phyloP scores from a whole-genome alignment of 2,329 filamentous ascomycete species.

The Pyricularia grisea region DNA sequence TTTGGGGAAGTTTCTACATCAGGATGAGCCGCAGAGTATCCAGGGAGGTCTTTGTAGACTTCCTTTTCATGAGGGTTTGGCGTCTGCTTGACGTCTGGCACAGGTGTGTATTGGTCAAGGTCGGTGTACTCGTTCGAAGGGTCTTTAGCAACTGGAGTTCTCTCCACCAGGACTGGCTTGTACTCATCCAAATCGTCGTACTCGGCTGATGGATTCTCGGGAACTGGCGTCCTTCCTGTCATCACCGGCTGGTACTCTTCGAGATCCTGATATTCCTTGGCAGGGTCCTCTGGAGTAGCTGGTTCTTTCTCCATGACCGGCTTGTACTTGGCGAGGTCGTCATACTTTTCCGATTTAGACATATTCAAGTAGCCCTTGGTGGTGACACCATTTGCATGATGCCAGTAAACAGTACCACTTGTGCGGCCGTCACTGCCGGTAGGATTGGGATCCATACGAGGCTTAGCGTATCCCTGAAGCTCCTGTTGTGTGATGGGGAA shows the following conservation, averaged over 20 bases:
- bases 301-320: conserved; percentile 16
- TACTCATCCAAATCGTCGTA: conserved; percentile 25
- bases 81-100: conserved; percentile 11
- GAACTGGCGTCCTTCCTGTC: not conserved
- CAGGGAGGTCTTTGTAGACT: conserved; percentile 3
- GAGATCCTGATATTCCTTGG: conserved; percentile 7
- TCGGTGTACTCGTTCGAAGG: conserved; percentile 28
- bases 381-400: conserved; percentile 5
- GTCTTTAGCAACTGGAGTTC: conserved; percentile 19
- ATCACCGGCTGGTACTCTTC: conserved; percentile 8
- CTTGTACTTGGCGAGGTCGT: conserved; percentile 26
- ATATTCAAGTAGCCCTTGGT: conserved; percentile 2
- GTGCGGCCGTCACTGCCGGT: not conserved
- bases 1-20: conserved; percentile 13
- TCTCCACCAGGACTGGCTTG: conserved; percentile 21
- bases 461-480: conserved; percentile 7
- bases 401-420: not conserved
- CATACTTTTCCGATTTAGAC: not conserved
- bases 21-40: not conserved
- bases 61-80: conserved; percentile 6
- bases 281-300: not conserved
- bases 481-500: not conserved
- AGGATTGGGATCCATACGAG: conserved; percentile 7
- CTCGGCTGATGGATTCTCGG: conserved; percentile 8
- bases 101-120: conserved; percentile 27